Percentiles rank a stretch among this genome's conserved stretches.
phyloP scores from a whole-genome alignment of 2,329 filamentous ascomycete species.

The Endothia cerciana region DNA sequence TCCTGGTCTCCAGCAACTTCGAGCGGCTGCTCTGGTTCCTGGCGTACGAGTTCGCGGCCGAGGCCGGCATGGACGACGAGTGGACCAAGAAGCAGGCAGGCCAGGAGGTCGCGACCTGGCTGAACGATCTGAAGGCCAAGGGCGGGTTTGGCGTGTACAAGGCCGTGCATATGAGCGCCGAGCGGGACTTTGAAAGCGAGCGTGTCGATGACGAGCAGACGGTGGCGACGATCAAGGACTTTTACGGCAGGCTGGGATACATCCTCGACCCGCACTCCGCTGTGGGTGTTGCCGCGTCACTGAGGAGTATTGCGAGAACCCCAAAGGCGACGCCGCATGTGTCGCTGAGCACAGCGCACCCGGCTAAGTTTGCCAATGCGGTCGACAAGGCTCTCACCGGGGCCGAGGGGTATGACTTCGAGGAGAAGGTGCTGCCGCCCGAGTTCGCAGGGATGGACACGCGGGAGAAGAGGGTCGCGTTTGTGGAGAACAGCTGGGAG shows the following conservation, averaged over 20 bases:
- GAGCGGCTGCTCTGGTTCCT: conserved; percentile 95
- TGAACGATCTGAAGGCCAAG: conserved; percentile 75
- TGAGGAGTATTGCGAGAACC: conserved; percentile 66
- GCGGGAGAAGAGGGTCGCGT: conserved; percentile 73
- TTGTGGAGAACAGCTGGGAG: conserved; percentile 73
- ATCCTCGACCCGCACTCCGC: conserved; percentile 92
- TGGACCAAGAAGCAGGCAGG: conserved; percentile 73
- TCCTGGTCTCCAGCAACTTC: conserved; percentile 94
- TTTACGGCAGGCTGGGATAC: conserved; percentile 62
- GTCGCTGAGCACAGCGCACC: conserved; percentile 89
- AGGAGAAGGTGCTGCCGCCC: conserved; percentile 72
- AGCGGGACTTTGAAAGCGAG: conserved; percentile 81
- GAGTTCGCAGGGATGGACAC: conserved; percentile 82
- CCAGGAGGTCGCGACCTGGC: conserved; percentile 78
- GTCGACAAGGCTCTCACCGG: conserved; percentile 78
- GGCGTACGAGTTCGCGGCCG: conserved; percentile 70
- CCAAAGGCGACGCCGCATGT: conserved; percentile 68
- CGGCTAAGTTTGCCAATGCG: conserved; percentile 88
- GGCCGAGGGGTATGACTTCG: conserved; percentile 75
- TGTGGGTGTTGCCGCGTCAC: conserved; percentile 78
- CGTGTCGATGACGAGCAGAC: conserved; percentile 69
- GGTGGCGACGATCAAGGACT: conserved; percentile 64
- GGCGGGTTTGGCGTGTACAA: conserved; percentile 82
- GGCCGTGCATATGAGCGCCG: conserved; percentile 72
- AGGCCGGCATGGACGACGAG: conserved; percentile 63